Percentiles rank a stretch among this genome's conserved stretches.
Conservation (phyloP, 805 yeast species). For the Ogataea paraovalis region DNA sequence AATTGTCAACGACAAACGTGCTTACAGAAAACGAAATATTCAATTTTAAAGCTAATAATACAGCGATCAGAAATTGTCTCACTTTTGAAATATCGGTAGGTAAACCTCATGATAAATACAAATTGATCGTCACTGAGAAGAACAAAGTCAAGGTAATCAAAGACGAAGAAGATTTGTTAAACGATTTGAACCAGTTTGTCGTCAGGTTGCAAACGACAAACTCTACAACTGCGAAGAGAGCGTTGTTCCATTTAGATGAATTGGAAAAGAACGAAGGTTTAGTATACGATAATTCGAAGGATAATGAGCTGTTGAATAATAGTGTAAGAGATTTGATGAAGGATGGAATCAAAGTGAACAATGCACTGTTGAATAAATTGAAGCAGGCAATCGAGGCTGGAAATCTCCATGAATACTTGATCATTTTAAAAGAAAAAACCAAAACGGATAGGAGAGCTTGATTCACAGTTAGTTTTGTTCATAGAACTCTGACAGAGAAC, state of each 20-base stretch:
- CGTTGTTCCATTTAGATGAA: conserved; percentile 8
- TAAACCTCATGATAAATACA: conserved; percentile 9
- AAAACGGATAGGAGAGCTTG: conserved; percentile 25
- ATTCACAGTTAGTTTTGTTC: neutral
- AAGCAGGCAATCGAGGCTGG: conserved; percentile 24
- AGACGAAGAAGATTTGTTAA: conserved; percentile 27
- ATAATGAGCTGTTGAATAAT: conserved; percentile 14
- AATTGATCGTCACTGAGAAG: conserved; percentile 16
- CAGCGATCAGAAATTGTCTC: neutral
- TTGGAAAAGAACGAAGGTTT: conserved; percentile 8
- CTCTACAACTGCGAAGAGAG: conserved; percentile 16
- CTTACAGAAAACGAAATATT: conserved; percentile 29
- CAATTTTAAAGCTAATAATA: conserved; percentile 10
- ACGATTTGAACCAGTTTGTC: conserved; percentile 20
- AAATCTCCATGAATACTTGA: conserved; percentile 24
- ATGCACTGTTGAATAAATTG: conserved; percentile 16
- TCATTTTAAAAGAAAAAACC: conserved; percentile 25
- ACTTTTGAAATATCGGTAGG: conserved; percentile 18
- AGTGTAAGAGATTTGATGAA: conserved; percentile 22
- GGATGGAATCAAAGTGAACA: conserved; percentile 20
- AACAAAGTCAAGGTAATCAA: conserved; percentile 23
- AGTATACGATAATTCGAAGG: conserved; percentile 8
- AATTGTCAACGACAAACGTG: conserved; percentile 21
- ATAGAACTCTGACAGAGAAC: too few species aligned
- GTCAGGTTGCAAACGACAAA: conserved; percentile 27